Conservation (phyloP, 2,329 filamentous ascomycete genomes). For the Scopulariopsis brevicaulis region DNA sequence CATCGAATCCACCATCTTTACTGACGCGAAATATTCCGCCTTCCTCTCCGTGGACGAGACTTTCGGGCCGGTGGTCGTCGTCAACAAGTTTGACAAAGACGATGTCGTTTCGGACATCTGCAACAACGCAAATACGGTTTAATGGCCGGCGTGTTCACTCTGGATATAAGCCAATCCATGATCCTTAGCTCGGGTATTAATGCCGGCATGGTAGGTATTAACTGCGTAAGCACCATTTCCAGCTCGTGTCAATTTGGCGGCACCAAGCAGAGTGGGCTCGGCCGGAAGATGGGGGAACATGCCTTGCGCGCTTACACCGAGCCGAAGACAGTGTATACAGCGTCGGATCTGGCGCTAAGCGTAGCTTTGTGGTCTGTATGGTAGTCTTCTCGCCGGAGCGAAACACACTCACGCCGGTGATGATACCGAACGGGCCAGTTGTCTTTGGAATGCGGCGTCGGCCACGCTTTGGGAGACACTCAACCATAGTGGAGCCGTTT, state of each 20-base stretch:
- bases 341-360: no score
- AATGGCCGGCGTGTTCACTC: slow-evolving; percentile 3
- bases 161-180: not conserved
- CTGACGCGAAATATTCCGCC: not conserved
- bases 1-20: slow-evolving; percentile 5
- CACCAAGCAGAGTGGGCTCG: not conserved
- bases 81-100: slow-evolving; percentile 9
- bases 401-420: no score
- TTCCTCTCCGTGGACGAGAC: slow-evolving; percentile 3
- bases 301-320: not conserved
- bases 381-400: no score
- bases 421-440: no score
- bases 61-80: slow-evolving; percentile 4
- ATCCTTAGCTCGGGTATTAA: not conserved
- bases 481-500: no score
- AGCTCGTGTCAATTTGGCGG: not conserved
- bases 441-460: no score
- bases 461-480: no score
- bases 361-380: no score
- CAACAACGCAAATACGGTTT: not conserved
- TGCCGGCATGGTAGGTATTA: not conserved
- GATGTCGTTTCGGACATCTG: not conserved
- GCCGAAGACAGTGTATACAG: not conserved
- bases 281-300: not conserved
- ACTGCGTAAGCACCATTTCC: not conserved